Evolutionary conservation across 2,329 filamentous ascomycete genomes (phyloP), one percentile per base, ranked within the genome.

Genomic region (Neonectria sp.): DNA sequence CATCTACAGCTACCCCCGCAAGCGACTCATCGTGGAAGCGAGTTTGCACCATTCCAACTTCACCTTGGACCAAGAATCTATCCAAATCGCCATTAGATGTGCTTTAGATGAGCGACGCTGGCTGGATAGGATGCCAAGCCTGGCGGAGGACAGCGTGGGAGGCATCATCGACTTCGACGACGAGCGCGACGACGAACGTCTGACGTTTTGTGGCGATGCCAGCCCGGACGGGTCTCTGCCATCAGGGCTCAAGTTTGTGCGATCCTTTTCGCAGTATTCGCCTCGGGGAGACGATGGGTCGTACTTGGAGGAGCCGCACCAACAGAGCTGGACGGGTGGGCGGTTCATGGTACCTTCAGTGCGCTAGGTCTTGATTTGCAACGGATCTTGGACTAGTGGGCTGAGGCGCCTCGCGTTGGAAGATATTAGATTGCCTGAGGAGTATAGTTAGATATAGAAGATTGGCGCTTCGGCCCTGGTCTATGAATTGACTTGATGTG

Each of bases 1-100:
- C 60, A 82, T 82, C 21, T 84, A 84, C 72, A 81, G 79, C 60
- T 86, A 84, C 49, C 82, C 83, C 25, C 84, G 83, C 55, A 78
- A 77, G 33, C 82, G 82, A 11, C 82, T 88, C 9, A 80, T 88
- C 12, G 71, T 75, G 6, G 82, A 83, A 60, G 79, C 86, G 4
- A 80, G 78, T 6, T 70, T 80, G 4, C 78, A 78, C 12, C 81
- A 83, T 24, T 81, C 82, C 3, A 78, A 79, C 48, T 84, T 88
- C 55, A 81, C 80, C 11, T 79, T 80, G 40, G 85, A 84, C 64
- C 82, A 83, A 49, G 84, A 86, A 72, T 85, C 82, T 3, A 81
- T 86, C 11, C 80, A 81, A 31, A 74, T 79, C 21, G 79, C 82
- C 4, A 76, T 82, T 11, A 77, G 79, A 49, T 80, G 81, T 61